These are phyloP conservation scores for Chlamydomonas sp. DNA, from an alignment of 139 green algal genomes.

Conservation along the genomic window DNA sequence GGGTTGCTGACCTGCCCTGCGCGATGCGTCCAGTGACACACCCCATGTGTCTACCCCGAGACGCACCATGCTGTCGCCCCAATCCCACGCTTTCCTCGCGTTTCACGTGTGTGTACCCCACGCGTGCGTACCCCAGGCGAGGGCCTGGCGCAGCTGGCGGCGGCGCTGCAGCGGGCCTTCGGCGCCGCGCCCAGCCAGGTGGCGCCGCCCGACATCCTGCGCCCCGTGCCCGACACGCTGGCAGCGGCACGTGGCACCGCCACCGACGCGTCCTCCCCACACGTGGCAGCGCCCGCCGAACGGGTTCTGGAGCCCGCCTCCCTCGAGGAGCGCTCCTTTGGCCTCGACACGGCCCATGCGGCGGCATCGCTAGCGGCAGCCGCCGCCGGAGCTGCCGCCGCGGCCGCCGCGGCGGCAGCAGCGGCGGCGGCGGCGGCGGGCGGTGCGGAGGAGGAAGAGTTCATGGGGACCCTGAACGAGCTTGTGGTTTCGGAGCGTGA, in stretches of 20 bases:
- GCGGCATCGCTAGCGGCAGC: too few relatives aligned
- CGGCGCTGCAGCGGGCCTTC: conserved; percentile 32
- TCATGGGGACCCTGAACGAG: not conserved
- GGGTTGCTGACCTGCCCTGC: too few relatives aligned
- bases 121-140: conserved; percentile 36
- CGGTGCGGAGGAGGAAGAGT: not conserved
- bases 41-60: not conserved
- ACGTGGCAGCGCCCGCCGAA: not conserved
- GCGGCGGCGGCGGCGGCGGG: not conserved
- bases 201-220: not conserved
- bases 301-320: not conserved
- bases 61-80: not conserved
- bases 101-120: too few relatives aligned
- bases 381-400: too few relatives aligned
- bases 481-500: not conserved
- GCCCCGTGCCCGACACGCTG: conserved; percentile 8
- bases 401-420: too few relatives aligned
- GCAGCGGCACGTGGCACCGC: not conserved
- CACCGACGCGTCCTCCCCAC: not conserved
- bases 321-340: not conserved
- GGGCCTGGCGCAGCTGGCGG: conserved; percentile 48
- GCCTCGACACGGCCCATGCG: not conserved
- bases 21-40: not conserved
- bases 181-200: not conserved
- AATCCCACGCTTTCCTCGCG: not conserved